A percentile compares a stretch with the other conserved stretches of the same genome.
Conservation (phyloP, 768 basidiomycete species). For the Boletus eberwhitei region DNA sequence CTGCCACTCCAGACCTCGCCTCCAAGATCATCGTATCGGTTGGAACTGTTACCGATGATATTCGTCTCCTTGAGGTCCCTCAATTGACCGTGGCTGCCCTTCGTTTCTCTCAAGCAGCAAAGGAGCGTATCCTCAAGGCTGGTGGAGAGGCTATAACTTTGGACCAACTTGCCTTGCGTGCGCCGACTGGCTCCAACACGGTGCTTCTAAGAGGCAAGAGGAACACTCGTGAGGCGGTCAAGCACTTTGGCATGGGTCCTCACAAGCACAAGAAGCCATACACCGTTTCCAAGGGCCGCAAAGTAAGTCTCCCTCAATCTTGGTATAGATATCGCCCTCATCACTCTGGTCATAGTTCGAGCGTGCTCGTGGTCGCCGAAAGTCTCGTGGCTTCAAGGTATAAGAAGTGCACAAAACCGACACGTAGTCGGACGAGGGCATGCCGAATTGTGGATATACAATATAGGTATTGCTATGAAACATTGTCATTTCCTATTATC, state of each 20-base stretch:
- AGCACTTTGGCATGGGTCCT: constrained; percentile 98
- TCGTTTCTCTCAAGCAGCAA: constrained; percentile 88
- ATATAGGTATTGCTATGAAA: constrained; percentile 30
- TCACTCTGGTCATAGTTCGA: constrained; percentile 65
- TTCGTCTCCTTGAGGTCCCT: constrained; percentile 80
- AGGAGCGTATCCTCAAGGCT: constrained; percentile 91
- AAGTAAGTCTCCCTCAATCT: constrained; percentile 42
- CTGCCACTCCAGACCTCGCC: constrained; percentile 56
- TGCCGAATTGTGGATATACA: constrained; percentile 30
- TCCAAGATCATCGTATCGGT: constrained; percentile 88
- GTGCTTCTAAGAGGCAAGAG: constrained; percentile 89
- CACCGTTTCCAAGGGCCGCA: constrained; percentile 94
- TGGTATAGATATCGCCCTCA: background rate
- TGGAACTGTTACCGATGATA: constrained; percentile 93
- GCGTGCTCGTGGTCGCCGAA: constrained; percentile 97
- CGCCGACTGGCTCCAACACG: constrained; percentile 95
- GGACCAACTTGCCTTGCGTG: constrained; percentile 93
- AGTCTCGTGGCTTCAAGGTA: constrained; percentile 96
- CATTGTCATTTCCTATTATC: constrained; percentile 17
- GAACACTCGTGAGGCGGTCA: constrained; percentile 91
- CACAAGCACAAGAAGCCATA: constrained; percentile 99
- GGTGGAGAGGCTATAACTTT: constrained; percentile 94
- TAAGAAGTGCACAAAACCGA: constrained; percentile 46
- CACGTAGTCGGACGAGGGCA: constrained; percentile 28
- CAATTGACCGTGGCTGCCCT: constrained; percentile 93